Evolutionary conservation across 768 basidiomycete species (phyloP), one percentile per base, ranked within the genome.

Genomic region (Calocybe indica): DNA sequence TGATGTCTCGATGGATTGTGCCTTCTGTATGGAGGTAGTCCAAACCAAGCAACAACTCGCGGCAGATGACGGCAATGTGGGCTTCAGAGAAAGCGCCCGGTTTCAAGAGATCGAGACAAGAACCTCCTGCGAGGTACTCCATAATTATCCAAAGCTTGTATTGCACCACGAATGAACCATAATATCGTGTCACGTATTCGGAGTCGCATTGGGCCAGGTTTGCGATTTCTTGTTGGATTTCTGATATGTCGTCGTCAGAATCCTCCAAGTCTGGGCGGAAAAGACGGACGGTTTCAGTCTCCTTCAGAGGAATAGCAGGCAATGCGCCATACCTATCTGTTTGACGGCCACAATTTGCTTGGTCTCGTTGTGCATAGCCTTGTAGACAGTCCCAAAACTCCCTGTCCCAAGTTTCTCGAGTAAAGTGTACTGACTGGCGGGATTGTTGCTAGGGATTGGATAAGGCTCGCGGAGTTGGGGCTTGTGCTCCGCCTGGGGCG

Each of bases 61-160:
- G 88, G 58, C 91, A 92, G 52, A 97, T 80, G 55, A 96, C 85
- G 6, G 96, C 93, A 54, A 98, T 98, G 59, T 98, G 94, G 0
- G 82, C 78, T 67, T 99, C 96, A 10, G 86, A 82, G 65, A 97
- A 96, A 30, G 79, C 72, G 28, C 92, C 95, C 1, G 92, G 80
- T 66, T 95, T 96, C 56, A 98, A 80, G 46, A 99, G 77, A 67
- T 98, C 96, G 46, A 97, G 79, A 68, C 96, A 97, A 28, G 93
- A 96, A n/a, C 96, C 96, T 37, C 96, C 96, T 0, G 92, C 93
- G 46, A 98, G 85, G 67, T 92, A 99, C 67, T 99, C 96, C 96
- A 99, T 98, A 59, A 99, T 72, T 61, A 99, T 99, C 96, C 96
- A 99, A 15, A 99, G 75, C 66, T 97, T 95, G 74, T 95, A 98